Evolutionary conservation across 768 basidiomycete species (phyloP).

Genomic region (Postia placenta): DNA sequence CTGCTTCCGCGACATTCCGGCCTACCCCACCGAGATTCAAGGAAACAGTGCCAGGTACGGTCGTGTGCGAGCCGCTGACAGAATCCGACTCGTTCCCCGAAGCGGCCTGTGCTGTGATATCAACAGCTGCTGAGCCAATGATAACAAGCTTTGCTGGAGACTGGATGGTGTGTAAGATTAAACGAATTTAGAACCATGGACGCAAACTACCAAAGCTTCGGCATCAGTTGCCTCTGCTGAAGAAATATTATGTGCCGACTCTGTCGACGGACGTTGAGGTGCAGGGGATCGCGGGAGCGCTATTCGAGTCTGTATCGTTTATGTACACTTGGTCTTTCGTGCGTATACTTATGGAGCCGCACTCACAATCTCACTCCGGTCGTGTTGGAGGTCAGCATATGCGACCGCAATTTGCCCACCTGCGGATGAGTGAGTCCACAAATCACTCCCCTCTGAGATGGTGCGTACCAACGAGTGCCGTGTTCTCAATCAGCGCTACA

Average conservation of each 20-base stretch:
- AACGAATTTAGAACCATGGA: too few species aligned
- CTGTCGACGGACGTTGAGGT: too few species aligned
- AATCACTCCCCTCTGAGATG: too few species aligned
- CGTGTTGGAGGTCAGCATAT: conserved; percentile 47
- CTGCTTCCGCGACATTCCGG: conserved; percentile 91
- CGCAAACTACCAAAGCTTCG: too few species aligned
- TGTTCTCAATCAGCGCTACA: conserved; percentile 85
- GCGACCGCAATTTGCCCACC: conserved; percentile 77
- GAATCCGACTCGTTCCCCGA: conserved; percentile 22
- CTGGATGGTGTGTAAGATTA: too few species aligned
- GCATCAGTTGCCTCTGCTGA: too few species aligned
- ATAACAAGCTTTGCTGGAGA: conserved; percentile 51
- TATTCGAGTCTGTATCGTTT: too few species aligned
- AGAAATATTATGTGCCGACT: too few species aligned
- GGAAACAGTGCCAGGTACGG: conserved; percentile 70
- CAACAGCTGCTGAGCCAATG: conserved; percentile 84
- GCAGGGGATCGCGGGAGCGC: too few species aligned
- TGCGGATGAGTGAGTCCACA: conserved; percentile 20
- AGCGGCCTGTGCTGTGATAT: conserved; percentile 64
- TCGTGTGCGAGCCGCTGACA: conserved; percentile 51
- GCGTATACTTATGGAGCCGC: too few species aligned
- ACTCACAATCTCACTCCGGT: too few species aligned
- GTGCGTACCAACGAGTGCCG: conserved; percentile 67
- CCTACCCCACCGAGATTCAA: conserved; percentile 85
- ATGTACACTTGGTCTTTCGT: too few species aligned